Evolutionary conservation across 2,329 filamentous ascomycete species (phyloP).

Genomic region (Sporothrix mexicana): DNA sequence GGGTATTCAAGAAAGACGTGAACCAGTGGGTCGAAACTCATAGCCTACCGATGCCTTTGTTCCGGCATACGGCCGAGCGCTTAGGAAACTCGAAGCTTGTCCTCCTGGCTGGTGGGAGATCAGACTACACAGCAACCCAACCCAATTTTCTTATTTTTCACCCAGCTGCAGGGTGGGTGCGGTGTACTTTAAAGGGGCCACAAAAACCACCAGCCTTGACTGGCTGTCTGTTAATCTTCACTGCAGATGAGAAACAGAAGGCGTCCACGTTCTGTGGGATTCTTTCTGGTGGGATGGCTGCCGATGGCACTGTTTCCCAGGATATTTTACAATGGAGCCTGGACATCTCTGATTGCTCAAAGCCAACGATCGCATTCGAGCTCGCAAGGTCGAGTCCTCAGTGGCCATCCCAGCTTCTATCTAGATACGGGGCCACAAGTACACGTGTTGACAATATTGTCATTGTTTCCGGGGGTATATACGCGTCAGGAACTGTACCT

Average conservation of each 20-base stretch:
- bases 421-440: slow-evolving; percentile 35
- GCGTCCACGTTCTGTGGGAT: slow-evolving; percentile 60
- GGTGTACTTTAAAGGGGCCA: slow-evolving; percentile 48
- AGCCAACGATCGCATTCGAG: slow-evolving; percentile 33
- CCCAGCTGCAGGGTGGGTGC: slow-evolving; percentile 54
- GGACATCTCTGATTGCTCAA: slow-evolving; percentile 46
- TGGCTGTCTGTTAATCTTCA: slow-evolving; percentile 50
- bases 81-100: slow-evolving; percentile 57
- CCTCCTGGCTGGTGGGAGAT: slow-evolving; percentile 68
- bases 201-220: slow-evolving; percentile 50
- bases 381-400: neutral
- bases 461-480: slow-evolving; percentile 53
- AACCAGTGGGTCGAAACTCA: slow-evolving; percentile 67
- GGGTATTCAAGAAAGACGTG: slow-evolving; percentile 66
- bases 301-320: slow-evolving; percentile 65
- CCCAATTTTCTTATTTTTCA: slow-evolving; percentile 60
- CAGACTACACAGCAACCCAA: slow-evolving; percentile 54
- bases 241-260: slow-evolving; percentile 36
- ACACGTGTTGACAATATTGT: slow-evolving; percentile 30
- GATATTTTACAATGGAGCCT: slow-evolving; percentile 71
- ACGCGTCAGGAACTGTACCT: slow-evolving; percentile 50
- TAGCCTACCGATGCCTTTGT: slow-evolving; percentile 72
- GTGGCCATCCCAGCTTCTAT: slow-evolving; percentile 19
- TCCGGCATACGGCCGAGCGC: slow-evolving; percentile 71
- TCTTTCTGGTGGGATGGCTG: slow-evolving; percentile 72